These are phyloP conservation scores for Prunus persica DNA, from an alignment of 306 rosid genomes.

Conservation along the genomic window DNA sequence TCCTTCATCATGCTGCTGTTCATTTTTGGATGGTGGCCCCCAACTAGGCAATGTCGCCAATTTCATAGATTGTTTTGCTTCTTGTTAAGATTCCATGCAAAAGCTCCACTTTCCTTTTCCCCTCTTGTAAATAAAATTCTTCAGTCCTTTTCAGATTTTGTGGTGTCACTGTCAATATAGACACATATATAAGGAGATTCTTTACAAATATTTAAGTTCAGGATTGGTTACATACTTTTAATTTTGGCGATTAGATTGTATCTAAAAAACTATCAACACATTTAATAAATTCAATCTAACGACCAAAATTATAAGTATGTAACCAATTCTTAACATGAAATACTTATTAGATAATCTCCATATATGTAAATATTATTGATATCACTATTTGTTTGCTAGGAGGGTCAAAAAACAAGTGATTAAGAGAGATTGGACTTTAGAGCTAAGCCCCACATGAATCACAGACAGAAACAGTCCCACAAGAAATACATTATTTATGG, in stretches of 20 bases:
- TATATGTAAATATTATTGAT: background rate
- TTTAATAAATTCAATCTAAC: no score
- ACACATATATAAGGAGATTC: background rate
- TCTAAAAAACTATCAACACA: no score
- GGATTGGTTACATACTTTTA: no score
- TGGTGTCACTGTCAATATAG: background rate
- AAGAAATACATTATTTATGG: background rate
- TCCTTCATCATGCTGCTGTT: background rate
- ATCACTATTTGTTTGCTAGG: background rate
- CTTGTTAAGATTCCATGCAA: constrained; percentile 15
- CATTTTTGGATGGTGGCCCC: background rate
- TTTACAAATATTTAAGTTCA: no score
- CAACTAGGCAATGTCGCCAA: background rate
- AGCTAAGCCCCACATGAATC: background rate
- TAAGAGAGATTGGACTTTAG: background rate
- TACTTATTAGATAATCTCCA: no score
- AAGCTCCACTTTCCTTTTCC: background rate
- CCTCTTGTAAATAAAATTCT: background rate
- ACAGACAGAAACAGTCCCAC: constrained; percentile 12
- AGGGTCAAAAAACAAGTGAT: constrained; percentile 3
- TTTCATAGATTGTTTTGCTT: background rate
- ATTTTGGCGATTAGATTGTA: rapidly evolving
- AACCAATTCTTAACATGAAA: no score
- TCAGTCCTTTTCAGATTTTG: constrained; percentile 1
- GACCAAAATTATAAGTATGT: no score